A percentile compares a stretch with the other conserved stretches of the same genome.
These are phyloP conservation scores for Teunomyces tritomae DNA, from an alignment of 805 yeast genomes.

Conservation along the genomic window DNA sequence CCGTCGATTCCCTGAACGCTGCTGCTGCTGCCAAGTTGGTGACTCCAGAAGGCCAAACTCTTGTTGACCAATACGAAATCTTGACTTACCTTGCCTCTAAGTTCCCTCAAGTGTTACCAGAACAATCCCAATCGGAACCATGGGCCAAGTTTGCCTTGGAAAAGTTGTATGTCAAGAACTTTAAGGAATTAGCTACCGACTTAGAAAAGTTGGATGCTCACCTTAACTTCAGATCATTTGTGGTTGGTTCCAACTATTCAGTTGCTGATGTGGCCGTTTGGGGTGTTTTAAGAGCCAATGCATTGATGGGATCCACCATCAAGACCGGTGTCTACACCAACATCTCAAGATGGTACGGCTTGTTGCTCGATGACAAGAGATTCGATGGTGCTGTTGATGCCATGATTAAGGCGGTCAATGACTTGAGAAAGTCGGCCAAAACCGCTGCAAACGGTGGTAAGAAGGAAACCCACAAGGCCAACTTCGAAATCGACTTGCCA, in stretches of 20 bases:
- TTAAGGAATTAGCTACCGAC: conserved; percentile 75
- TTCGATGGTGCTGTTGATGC: conserved; percentile 71
- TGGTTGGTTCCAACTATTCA: conserved; percentile 64
- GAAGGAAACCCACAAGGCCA: conserved; percentile 90
- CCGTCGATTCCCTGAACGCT: conserved; percentile 33
- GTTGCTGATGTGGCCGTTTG: conserved; percentile 84
- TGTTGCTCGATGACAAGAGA: conserved; percentile 61
- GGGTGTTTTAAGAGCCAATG: conserved; percentile 93
- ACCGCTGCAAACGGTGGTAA: conserved; percentile 34
- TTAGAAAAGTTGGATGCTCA: conserved; percentile 80
- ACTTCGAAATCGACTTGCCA: conserved; percentile 87
- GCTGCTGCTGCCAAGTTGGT: conserved; percentile 43
- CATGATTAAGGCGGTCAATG: conserved; percentile 67
- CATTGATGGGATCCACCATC: conserved; percentile 86
- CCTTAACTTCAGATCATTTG: conserved; percentile 79
- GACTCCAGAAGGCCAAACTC: conserved; percentile 41
- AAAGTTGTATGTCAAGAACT: conserved; percentile 77
- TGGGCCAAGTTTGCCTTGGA: conserved; percentile 70
- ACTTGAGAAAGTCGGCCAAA: conserved; percentile 68
- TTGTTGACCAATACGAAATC: conserved; percentile 42
- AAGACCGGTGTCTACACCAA: conserved; percentile 82
- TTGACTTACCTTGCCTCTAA: conserved; percentile 50
- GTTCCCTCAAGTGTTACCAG: conserved; percentile 45
- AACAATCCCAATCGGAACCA: conserved; percentile 34
- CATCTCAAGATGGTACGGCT: conserved; percentile 90